Evolutionary conservation across 2,329 filamentous ascomycete species (phyloP).

Genomic region (Didymella lethalis): DNA sequence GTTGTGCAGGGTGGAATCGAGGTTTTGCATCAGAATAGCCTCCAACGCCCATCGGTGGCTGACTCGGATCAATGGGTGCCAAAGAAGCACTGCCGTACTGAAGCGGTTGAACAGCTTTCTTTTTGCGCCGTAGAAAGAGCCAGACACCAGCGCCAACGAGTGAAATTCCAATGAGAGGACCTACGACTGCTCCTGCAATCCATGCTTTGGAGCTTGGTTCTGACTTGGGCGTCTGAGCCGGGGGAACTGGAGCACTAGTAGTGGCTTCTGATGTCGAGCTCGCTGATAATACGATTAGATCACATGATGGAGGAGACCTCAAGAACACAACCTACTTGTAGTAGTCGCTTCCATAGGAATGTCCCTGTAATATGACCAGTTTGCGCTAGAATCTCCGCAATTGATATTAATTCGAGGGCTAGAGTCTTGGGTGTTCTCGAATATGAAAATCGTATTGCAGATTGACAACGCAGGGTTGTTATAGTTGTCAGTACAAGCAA

Average conservation of each 20-base stretch:
- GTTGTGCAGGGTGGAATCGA: conserved; percentile 20
- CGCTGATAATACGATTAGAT: conserved; percentile 1
- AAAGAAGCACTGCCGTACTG: conserved; percentile 23
- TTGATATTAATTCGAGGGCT: conserved; percentile 41
- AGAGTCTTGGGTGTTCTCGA: conserved; percentile 38
- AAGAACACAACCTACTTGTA: conserved; percentile 1
- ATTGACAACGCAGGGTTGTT: conserved; percentile 29
- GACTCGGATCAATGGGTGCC: conserved; percentile 18
- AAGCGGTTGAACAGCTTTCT: conserved; percentile 22
- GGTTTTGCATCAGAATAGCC: conserved; percentile 32
- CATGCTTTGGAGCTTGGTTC: conserved; percentile 36
- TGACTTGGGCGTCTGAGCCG: neutral
- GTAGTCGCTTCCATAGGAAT: conserved; percentile 30
- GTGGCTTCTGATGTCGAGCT: neutral
- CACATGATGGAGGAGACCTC: no score
- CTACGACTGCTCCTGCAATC: conserved; percentile 42
- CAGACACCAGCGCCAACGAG: conserved; percentile 34
- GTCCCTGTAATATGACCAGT: conserved; percentile 41
- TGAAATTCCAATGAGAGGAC: conserved; percentile 37
- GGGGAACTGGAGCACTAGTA: neutral
- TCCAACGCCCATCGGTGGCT: conserved; percentile 25
- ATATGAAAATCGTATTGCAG: conserved; percentile 45
- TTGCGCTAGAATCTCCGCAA: conserved; percentile 32
- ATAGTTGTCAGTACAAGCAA: conserved; percentile 42
- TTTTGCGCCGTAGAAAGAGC: conserved; percentile 38